phyloP scores from a whole-genome alignment of 2,329 filamentous ascomycete species.

The Trichophyton simii region DNA sequence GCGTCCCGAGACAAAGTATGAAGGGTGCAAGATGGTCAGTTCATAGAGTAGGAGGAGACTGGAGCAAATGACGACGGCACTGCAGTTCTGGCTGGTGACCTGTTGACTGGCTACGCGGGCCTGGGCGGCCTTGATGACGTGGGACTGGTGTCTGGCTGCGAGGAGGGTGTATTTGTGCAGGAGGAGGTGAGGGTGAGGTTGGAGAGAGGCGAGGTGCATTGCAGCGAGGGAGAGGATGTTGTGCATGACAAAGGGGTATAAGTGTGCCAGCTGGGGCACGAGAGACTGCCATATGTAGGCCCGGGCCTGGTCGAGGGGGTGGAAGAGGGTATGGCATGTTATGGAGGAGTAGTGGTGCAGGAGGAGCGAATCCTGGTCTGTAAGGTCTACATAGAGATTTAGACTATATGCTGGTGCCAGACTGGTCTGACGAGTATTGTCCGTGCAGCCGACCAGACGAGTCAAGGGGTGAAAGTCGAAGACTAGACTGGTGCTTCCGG shows the following conservation, averaged over 20 bases:
- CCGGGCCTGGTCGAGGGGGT: neutral
- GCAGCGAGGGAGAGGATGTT: slow-evolving; percentile 18
- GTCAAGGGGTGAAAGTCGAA: neutral
- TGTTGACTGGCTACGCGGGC: slow-evolving; percentile 2
- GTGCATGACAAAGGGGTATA: slow-evolving; percentile 17
- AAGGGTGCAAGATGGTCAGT: slow-evolving; percentile 15
- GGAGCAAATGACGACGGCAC: slow-evolving; percentile 21
- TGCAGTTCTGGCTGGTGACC: slow-evolving; percentile 18
- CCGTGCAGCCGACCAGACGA: too few species aligned
- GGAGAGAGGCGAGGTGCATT: slow-evolving; percentile 14
- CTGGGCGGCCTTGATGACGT: slow-evolving; percentile 6
- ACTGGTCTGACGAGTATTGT: too few species aligned
- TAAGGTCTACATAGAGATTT: slow-evolving; percentile 13
- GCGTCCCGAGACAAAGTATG: slow-evolving; percentile 1
- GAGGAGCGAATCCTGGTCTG: slow-evolving; percentile 28
- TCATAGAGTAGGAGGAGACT: slow-evolving; percentile 20
- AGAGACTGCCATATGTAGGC: slow-evolving; percentile 14
- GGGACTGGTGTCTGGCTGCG: slow-evolving; percentile 18
- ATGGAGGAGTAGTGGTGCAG: slow-evolving; percentile 29
- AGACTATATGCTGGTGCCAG: too few species aligned
- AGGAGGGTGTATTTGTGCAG: slow-evolving; percentile 16
- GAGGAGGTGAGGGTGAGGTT: slow-evolving; percentile 4
- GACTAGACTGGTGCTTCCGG: too few species aligned
- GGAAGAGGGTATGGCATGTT: slow-evolving; percentile 19
- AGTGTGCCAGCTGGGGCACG: slow-evolving; percentile 15